Conservation (phyloP, 768 basidiomycete species). For the Leucosporidium yakuticum region DNA sequence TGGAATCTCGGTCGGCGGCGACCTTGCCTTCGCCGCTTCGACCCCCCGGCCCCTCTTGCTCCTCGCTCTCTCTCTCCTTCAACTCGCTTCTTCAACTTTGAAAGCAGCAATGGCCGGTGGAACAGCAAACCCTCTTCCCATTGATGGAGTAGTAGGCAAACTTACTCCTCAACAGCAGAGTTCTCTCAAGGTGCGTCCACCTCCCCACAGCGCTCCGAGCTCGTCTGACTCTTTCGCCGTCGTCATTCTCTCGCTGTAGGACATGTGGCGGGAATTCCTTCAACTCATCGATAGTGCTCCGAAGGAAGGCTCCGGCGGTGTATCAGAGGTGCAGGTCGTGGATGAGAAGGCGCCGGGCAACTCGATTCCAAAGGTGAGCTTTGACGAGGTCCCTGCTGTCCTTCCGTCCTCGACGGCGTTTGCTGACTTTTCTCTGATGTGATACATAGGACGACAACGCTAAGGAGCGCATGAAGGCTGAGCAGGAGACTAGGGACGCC, state of each 20-base stretch:
- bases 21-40: no score
- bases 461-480: conserved; percentile 26
- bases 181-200: conserved; percentile 16
- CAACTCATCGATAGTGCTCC: conserved; percentile 26
- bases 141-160: conserved; percentile 28
- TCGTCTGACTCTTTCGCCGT: not conserved
- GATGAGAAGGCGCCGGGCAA: conserved; percentile 13
- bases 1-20: no score
- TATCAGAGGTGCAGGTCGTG: not conserved
- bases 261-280: conserved; percentile 21
- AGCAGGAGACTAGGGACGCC: conserved; percentile 32
- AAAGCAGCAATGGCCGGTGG: not conserved
- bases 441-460: conserved; percentile 29
- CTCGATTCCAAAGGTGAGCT: conserved; percentile 17
- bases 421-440: not conserved
- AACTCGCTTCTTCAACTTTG: not conserved
- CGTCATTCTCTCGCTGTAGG: not conserved
- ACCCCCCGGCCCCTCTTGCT: not conserved
- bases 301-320: conserved; percentile 4
- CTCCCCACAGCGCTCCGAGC: not conserved
- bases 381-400: not conserved
- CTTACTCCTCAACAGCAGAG: conserved; percentile 15
- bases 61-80: not conserved
- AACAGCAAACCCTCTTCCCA: not conserved
- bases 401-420: no score